A percentile compares a stretch with the other conserved stretches of the same genome.
phyloP scores from a whole-genome alignment of 2,329 filamentous ascomycete species.

The Trichoderma guizhouense region DNA sequence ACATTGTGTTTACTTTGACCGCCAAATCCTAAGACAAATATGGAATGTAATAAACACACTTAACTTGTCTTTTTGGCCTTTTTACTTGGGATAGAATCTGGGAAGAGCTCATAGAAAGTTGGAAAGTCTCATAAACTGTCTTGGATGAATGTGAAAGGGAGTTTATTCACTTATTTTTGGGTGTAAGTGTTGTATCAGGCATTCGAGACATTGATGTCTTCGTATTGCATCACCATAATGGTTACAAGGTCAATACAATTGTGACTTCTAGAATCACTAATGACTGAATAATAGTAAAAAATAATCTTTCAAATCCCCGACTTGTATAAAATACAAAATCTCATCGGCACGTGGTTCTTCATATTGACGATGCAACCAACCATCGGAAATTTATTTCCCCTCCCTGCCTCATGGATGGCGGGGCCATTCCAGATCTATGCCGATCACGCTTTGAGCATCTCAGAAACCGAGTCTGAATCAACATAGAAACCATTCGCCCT shows the following conservation, averaged over 20 bases:
- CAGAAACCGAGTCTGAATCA: not conserved
- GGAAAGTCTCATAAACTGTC: not conserved
- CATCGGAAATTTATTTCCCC: not conserved
- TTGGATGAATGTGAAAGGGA: not conserved
- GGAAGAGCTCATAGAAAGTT: not conserved
- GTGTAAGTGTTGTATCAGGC: not conserved
- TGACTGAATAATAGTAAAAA: not conserved
- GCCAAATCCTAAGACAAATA: not conserved
- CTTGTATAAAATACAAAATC: not conserved
- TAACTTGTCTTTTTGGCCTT: not conserved
- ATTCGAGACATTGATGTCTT: not conserved
- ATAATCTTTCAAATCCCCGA: not conserved
- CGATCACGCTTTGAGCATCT: not conserved
- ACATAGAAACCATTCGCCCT: not conserved
- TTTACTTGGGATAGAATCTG: not conserved
- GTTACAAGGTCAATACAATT: too few species aligned
- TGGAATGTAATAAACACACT: not conserved
- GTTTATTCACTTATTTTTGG: not conserved
- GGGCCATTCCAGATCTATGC: constrained; percentile 9
- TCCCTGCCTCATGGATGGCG: not conserved
- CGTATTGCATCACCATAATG: not conserved
- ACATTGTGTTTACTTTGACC: not conserved
- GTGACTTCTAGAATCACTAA: not conserved
- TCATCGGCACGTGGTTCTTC: not conserved
- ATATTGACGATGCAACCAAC: not conserved